Conservation (phyloP, 2,329 filamentous ascomycete species). For the Xylaria sp. region DNA sequence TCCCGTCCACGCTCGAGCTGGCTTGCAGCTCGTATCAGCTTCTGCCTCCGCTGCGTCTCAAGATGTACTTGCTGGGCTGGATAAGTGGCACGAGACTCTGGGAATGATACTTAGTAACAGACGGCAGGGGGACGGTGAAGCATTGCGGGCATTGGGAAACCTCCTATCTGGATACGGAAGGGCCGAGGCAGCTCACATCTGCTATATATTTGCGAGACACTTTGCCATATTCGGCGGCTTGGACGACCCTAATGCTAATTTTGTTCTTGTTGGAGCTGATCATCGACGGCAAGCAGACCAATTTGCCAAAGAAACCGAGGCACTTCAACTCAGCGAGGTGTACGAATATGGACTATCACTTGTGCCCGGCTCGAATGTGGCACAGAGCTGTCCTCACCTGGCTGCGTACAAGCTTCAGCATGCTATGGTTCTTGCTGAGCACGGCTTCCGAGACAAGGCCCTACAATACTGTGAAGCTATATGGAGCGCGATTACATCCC, state of each 20-base stretch:
- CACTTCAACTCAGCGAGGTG: slow-evolving; percentile 92
- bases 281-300: slow-evolving; percentile 76
- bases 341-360: slow-evolving; percentile 91
- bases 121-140: slow-evolving; percentile 79
- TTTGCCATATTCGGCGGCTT: slow-evolving; percentile 79
- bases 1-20: slow-evolving; percentile 88
- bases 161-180: slow-evolving; percentile 87
- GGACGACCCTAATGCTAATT: slow-evolving; percentile 80
- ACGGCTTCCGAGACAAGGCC: slow-evolving; percentile 83
- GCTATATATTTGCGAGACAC: slow-evolving; percentile 85
- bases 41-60: slow-evolving; percentile 69
- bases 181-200: slow-evolving; percentile 91
- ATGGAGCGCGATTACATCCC: slow-evolving; percentile 76
- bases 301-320: slow-evolving; percentile 82
- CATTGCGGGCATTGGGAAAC: slow-evolving; percentile 81
- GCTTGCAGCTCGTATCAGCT: slow-evolving; percentile 90
- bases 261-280: slow-evolving; percentile 87
- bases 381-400: slow-evolving; percentile 78
- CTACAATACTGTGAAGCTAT: slow-evolving; percentile 93
- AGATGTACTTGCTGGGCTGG: slow-evolving; percentile 83
- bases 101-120: slow-evolving; percentile 88
- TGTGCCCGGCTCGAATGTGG: slow-evolving; percentile 63
- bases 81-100: slow-evolving; percentile 94
- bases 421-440: slow-evolving; percentile 83
- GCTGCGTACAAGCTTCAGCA: slow-evolving; percentile 92